phyloP scores from a whole-genome alignment of 306 rosid species.

The Lathyrus aphaca region DNA sequence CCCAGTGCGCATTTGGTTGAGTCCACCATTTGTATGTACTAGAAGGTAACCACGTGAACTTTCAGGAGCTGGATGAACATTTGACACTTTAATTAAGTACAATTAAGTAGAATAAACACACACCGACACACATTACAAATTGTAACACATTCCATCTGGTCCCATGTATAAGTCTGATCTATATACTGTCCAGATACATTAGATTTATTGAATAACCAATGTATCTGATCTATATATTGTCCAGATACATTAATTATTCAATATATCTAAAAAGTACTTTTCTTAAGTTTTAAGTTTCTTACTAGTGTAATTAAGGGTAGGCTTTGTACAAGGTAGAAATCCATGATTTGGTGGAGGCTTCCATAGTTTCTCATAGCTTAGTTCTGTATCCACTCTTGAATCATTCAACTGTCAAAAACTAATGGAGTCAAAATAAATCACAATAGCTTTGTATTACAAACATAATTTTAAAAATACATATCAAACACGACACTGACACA shows the following conservation, averaged over 20 bases:
- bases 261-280: too few relatives aligned
- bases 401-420: constrained; percentile 60
- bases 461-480: too few relatives aligned
- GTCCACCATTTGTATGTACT: constrained; percentile 95
- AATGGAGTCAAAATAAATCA: constrained; percentile 50
- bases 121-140: background rate
- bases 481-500: too few relatives aligned
- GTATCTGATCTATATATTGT: too few relatives aligned
- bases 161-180: too few relatives aligned
- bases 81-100: constrained; percentile 29
- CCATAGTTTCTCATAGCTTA: constrained; percentile 73
- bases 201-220: too few relatives aligned
- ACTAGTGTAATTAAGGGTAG: constrained; percentile 72
- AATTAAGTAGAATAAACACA: constrained; percentile 31
- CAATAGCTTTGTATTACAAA: constrained; percentile 37
- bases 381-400: constrained; percentile 46
- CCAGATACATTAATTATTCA: too few relatives aligned
- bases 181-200: too few relatives aligned
- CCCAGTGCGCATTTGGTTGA: constrained; percentile 98
- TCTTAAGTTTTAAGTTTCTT: constrained; percentile 37
- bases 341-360: constrained; percentile 70
- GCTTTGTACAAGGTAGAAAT: constrained; percentile 71
- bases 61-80: constrained; percentile 60
- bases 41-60: constrained; percentile 77
- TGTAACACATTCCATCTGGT: background rate